Conservation (phyloP, 805 yeast species). For the Saccharomycopsis vini region DNA sequence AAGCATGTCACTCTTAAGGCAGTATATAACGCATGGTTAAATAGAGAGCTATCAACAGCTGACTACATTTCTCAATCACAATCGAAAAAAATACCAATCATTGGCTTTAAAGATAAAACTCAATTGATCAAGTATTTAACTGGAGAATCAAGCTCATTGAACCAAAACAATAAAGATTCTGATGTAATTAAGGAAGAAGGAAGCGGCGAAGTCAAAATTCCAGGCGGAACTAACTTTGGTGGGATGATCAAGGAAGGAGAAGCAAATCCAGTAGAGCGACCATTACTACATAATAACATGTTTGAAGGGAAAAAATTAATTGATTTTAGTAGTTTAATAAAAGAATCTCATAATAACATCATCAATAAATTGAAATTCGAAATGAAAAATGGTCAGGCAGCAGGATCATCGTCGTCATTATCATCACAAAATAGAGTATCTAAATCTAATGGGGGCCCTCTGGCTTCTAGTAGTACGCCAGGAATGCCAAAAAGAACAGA, state of each 20-base stretch:
- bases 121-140: conserved; percentile 76
- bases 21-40: conserved; percentile 70
- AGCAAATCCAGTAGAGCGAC: conserved; percentile 34
- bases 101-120: conserved; percentile 77
- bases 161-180: too few relatives aligned
- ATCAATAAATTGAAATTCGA: conserved; percentile 38
- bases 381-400: background rate
- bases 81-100: conserved; percentile 50
- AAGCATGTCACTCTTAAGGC: conserved; percentile 28
- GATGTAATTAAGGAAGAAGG: conserved; percentile 17
- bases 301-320: conserved; percentile 59
- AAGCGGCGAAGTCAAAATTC: conserved; percentile 8
- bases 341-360: conserved; percentile 54
- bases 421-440: background rate
- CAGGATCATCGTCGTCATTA: too few relatives aligned
- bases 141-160: conserved; percentile 33
- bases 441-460: conserved; percentile 17
- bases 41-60: conserved; percentile 64
- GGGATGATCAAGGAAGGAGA: background rate
- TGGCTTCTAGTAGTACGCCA: too few relatives aligned
- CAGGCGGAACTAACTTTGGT: conserved; percentile 23
- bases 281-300: conserved; percentile 48
- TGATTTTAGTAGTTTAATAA: conserved; percentile 58
- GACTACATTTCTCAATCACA: conserved; percentile 74
- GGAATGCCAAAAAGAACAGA: conserved; percentile 20